Base-by-base conservation (phyloP, 768 basidiomycete genomes). In the Auriscalpium microsporum region DNA sequence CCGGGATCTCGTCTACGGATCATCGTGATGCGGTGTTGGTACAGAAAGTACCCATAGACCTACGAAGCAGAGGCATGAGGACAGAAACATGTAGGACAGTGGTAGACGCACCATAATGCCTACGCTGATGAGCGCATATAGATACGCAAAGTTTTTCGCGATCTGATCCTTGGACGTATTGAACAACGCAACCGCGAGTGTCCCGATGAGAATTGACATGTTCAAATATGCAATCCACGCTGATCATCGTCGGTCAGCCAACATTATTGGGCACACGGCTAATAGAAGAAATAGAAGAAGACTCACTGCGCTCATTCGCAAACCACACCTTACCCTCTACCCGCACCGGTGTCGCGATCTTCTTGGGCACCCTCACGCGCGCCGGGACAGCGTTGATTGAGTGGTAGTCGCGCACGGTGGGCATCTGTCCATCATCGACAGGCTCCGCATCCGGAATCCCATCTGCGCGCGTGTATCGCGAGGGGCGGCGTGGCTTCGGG, bases 301-400 rank as follows among this genome's bases (percentile, higher is more conserved):
- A 71, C 84, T 57, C 48, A 93, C 90, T 93, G 66, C 91, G 75
- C 70, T 97, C 94, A 65, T 96, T 96, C 9, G 94, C 93, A 68
- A 97, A 95, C 94, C 94, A 97, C 48, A 97, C 94, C 65, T 97
- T 97, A 19, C 83, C 85, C 67, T 97, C 94, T 16, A 97, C 92
- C 59, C 84, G 88, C 63, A 97, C 75, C 0, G 86, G 81, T 1
- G 87, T 87, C 0, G 86, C 73, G 19, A 90, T 81, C 70, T 93
- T 94, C 73, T 86, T 89, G 0, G 90, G 90, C 0, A 92, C 78
- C 38, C 85, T 75, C 38, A 91, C 82, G 47, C 79, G 77, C 0
- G 82, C 74, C 0, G 87, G 82, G 0, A 84, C 64, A 3, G 74
- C 65, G 62, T 79, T 86, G 68, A 90, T 90, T 2, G 89, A 75